Conservation (phyloP, 2,329 filamentous ascomycete species). For the Fusarium siculi region DNA sequence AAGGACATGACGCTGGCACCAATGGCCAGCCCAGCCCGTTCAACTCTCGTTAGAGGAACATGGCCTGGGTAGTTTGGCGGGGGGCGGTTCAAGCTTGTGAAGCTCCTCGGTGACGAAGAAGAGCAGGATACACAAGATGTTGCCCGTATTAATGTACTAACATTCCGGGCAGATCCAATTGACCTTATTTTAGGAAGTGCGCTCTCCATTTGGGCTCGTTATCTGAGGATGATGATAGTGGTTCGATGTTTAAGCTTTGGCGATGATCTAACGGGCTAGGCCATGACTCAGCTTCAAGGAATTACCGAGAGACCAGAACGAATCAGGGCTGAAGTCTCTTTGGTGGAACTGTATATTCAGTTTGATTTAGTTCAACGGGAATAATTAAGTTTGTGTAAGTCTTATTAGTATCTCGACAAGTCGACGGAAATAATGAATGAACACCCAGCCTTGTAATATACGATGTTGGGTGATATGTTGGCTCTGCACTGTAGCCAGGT, state of each 20-base stretch:
- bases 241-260: conserved; percentile 22
- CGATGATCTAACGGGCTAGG: not conserved
- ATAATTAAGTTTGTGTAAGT: not conserved
- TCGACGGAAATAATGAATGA: not conserved
- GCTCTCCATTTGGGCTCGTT: conserved; percentile 39
- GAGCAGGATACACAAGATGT: conserved; percentile 35
- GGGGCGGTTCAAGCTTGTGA: conserved; percentile 88
- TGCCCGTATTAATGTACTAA: conserved; percentile 25
- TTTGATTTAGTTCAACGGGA: not conserved
- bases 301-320: not conserved
- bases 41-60: conserved; percentile 83
- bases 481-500: not conserved
- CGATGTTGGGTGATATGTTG: not conserved
- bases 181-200: conserved; percentile 38
- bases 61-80: conserved; percentile 91
- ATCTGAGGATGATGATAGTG: conserved; percentile 13
- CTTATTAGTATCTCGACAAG: not conserved
- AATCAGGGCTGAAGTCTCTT: conserved; percentile 16
- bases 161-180: conserved; percentile 22
- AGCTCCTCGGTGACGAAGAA: conserved; percentile 51
- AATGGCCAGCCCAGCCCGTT: conserved; percentile 77
- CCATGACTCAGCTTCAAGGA: conserved; percentile 11
- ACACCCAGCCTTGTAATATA: not conserved
- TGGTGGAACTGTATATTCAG: not conserved
- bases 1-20: conserved; percentile 72